Evolutionary conservation across 139 green algal genomes (phyloP).

Genomic region (Chlorokybus atmophyticus): DNA sequence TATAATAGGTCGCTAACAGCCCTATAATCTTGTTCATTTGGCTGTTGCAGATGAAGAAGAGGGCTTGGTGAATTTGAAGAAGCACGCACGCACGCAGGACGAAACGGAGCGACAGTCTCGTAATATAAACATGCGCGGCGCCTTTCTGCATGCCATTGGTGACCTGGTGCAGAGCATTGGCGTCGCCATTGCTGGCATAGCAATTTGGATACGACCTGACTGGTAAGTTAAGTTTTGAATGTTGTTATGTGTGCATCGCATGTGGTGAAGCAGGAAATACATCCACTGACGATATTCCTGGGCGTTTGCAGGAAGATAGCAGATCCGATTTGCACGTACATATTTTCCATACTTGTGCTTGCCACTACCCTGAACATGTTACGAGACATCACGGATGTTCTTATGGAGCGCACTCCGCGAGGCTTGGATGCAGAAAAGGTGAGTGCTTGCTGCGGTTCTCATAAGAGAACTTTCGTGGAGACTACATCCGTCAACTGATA

Average conservation of each 20-base stretch:
- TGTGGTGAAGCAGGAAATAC: background rate
- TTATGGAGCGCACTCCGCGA: slow-evolving; percentile 78
- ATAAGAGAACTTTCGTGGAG: too few relatives aligned
- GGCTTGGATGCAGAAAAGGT: slow-evolving; percentile 26
- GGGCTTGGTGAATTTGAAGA: too few relatives aligned
- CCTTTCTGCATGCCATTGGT: slow-evolving; percentile 78
- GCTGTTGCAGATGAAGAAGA: too few relatives aligned
- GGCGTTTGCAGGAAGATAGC: slow-evolving; percentile 10
- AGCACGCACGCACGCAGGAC: background rate
- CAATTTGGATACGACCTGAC: slow-evolving; percentile 73
- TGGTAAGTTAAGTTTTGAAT: slow-evolving; percentile 19
- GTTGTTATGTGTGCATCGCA: slow-evolving; percentile 6
- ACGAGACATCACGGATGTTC: slow-evolving; percentile 68
- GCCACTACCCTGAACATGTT: slow-evolving; percentile 64
- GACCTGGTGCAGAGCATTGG: slow-evolving; percentile 83
- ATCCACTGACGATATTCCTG: background rate
- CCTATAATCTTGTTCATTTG: too few relatives aligned
- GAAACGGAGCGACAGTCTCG: slow-evolving; percentile 16
- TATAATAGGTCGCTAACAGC: too few relatives aligned
- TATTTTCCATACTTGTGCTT: slow-evolving; percentile 79
- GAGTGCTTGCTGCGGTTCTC: background rate
- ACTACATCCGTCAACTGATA: background rate
- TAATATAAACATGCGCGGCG: slow-evolving; percentile 55
- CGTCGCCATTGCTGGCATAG: slow-evolving; percentile 58
- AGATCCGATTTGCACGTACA: slow-evolving; percentile 72